phyloP scores from a whole-genome alignment of 1,139 yeast species.

The Saccharomycopsis hybrid region DNA sequence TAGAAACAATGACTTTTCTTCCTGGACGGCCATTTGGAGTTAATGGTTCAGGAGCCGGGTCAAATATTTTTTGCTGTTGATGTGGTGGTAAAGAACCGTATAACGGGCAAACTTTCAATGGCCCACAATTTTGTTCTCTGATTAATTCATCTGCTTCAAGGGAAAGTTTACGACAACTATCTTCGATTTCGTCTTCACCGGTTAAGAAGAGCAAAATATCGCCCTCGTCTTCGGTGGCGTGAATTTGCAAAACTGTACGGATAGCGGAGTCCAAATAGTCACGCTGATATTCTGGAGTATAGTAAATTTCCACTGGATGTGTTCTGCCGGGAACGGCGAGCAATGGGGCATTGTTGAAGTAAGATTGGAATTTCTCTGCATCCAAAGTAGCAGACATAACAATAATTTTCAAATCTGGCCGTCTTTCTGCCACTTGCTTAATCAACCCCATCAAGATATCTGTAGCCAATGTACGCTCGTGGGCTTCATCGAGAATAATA shows the following conservation, averaged over 20 bases:
- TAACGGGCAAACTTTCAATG: constrained; percentile 80
- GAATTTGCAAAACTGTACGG: constrained; percentile 90
- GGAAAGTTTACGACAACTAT: constrained; percentile 83
- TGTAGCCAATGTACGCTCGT: constrained; percentile 93
- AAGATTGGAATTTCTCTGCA: constrained; percentile 89
- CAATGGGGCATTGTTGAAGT: constrained; percentile 87
- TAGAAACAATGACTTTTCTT: constrained; percentile 83
- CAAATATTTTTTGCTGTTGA: constrained; percentile 90
- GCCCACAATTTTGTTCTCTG: constrained; percentile 88
- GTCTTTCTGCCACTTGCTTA: constrained; percentile 69
- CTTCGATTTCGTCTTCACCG: constrained; percentile 98
- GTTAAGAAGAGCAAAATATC: constrained; percentile 85
- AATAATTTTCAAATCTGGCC: constrained; percentile 86
- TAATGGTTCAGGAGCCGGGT: constrained; percentile 74
- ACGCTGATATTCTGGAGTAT: constrained; percentile 93
- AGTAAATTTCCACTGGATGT: constrained; percentile 92
- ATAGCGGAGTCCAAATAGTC: constrained; percentile 94
- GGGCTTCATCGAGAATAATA: constrained; percentile 94
- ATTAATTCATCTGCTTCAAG: constrained; percentile 83
- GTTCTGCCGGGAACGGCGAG: constrained; percentile 98
- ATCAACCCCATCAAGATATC: constrained; percentile 94
- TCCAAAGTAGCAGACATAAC: constrained; percentile 98
- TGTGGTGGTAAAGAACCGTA: constrained; percentile 96
- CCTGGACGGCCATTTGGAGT: constrained; percentile 72
- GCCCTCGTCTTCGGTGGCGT: constrained; percentile 93